phyloP scores from a whole-genome alignment of 345 rosid species.

The Rhodamnia argentea region DNA sequence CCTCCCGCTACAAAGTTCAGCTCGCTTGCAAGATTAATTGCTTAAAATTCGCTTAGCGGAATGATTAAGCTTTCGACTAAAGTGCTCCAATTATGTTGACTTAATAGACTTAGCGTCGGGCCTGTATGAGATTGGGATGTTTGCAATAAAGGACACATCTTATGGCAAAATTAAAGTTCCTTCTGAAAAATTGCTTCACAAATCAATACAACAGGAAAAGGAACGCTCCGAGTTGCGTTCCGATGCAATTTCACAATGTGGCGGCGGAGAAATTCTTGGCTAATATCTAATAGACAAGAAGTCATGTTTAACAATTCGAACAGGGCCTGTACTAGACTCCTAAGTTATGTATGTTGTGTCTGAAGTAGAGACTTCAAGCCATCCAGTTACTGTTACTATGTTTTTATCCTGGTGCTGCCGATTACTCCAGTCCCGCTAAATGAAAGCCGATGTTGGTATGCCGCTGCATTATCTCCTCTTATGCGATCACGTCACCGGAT shows the following conservation, averaged over 20 bases:
- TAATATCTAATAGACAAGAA: background rate
- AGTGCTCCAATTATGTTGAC: background rate
- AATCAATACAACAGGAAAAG: rapidly evolving
- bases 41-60: background rate
- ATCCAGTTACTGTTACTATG: background rate
- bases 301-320: background rate
- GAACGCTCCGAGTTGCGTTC: rapidly evolving
- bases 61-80: background rate
- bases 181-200: background rate
- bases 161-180: background rate
- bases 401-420: background rate
- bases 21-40: background rate
- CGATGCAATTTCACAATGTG: background rate
- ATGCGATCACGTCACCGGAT: rapidly evolving
- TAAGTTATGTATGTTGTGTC: background rate
- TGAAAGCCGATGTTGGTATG: background rate
- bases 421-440: background rate
- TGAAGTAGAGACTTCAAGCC: background rate
- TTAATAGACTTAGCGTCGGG: background rate
- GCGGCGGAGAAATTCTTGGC: background rate
- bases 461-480: background rate
- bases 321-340: background rate
- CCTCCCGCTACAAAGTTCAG: background rate
- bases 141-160: background rate
- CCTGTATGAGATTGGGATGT: background rate